Evolutionary conservation across 768 basidiomycete genomes (phyloP).

Genomic region (Leccinellum rugosiceps): DNA sequence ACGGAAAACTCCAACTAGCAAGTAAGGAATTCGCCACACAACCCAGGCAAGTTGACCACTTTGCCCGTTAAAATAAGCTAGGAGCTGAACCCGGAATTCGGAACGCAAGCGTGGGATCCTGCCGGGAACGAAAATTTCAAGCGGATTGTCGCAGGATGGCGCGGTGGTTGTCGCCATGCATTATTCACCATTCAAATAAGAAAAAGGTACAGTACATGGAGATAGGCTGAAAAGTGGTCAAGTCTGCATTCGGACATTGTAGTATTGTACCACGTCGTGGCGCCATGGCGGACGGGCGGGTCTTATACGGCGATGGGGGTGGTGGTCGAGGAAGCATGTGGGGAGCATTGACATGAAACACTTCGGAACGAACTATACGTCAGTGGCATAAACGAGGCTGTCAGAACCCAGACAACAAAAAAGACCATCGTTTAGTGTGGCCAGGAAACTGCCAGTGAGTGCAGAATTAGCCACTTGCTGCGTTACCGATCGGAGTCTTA

Average conservation of each 20-base stretch:
- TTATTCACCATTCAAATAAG: neutral
- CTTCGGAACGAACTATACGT: conserved; percentile 13
- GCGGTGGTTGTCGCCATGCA: neutral
- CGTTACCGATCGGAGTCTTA: conserved; percentile 9
- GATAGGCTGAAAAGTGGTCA: conserved; percentile 1
- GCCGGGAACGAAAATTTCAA: neutral
- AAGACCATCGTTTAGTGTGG: conserved; percentile 7
- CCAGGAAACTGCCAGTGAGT: neutral
- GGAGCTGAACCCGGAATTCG: neutral
- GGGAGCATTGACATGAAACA: conserved; percentile 27
- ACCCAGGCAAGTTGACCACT: conserved; percentile 1
- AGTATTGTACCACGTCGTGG: neutral
- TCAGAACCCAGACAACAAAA: conserved; percentile 1
- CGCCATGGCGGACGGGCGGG: neutral
- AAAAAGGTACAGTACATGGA: conserved; percentile 1
- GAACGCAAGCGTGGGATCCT: conserved; percentile 2
- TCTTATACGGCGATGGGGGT: conserved; percentile 17
- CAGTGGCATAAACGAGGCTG: conserved; percentile 12
- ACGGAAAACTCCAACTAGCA: conserved; percentile 17
- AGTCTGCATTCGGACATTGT: conserved; percentile 2
- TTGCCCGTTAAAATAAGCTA: conserved; percentile 5
- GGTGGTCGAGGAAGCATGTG: conserved; percentile 18
- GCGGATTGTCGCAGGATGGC: neutral
- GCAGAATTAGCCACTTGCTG: too few species aligned
- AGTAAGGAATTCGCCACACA: conserved; percentile 15